phyloP scores from a whole-genome alignment of 352 stramenopile genomes.

The Pythium brassicae region DNA sequence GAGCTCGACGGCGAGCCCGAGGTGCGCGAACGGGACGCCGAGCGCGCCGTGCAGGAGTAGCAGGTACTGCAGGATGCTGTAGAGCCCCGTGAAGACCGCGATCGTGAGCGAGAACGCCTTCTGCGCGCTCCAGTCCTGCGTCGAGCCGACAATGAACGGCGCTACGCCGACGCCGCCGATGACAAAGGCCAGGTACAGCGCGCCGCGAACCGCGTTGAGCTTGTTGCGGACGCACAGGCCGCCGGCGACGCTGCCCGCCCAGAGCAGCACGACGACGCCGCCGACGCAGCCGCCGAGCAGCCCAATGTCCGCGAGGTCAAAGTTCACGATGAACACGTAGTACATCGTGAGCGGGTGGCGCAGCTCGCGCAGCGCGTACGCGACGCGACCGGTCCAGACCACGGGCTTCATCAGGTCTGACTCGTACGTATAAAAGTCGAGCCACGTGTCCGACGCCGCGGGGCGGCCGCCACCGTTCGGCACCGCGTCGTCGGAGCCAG shows the following conservation, averaged over 20 bases:
- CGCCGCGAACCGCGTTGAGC: constrained; percentile 35
- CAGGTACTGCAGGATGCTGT: constrained; percentile 72
- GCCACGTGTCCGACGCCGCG: constrained; percentile 53
- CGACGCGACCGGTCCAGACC: constrained; percentile 55
- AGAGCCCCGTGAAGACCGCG: constrained; percentile 69
- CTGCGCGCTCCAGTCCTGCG: constrained; percentile 52
- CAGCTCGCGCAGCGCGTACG: constrained; percentile 70
- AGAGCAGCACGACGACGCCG: constrained; percentile 55
- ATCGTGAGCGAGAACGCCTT: constrained; percentile 72
- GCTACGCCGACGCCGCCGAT: constrained; percentile 47
- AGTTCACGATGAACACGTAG: constrained; percentile 74
- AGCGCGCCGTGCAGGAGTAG: constrained; percentile 69
- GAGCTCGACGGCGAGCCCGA: constrained; percentile 68
- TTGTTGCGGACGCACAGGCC: constrained; percentile 62
- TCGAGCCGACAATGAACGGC: constrained; percentile 58
- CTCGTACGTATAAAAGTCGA: constrained; percentile 79
- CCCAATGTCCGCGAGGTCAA: constrained; percentile 60
- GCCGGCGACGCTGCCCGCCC: constrained; percentile 57
- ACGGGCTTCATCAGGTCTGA: constrained; percentile 58
- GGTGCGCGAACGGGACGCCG: constrained; percentile 53
- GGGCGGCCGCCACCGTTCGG: constrained; percentile 28
- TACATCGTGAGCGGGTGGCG: constrained; percentile 81
- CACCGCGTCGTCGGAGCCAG: constrained; percentile 40
- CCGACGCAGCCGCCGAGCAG: constrained; percentile 58
- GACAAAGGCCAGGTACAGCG: constrained; percentile 72